Evolutionary conservation across 345 rosid species (phyloP), one percentile per base, ranked within the genome.

Genomic region (Fremontodendron californicum): DNA sequence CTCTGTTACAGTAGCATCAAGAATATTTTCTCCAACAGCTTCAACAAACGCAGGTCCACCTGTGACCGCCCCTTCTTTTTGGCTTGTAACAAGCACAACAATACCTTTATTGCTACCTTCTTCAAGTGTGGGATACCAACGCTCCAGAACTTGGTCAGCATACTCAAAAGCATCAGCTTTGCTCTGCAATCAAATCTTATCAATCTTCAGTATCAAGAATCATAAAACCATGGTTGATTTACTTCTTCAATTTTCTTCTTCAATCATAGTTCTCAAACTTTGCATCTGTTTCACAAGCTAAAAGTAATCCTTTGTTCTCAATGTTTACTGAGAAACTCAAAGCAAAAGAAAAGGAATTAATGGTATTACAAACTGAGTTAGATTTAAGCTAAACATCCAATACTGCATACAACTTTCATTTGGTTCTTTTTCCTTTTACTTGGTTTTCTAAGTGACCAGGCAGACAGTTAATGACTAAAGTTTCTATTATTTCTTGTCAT

Each of bases 161-260:
- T 89, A 93, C 92, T 96, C 99, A 71, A 93, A 96, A 31, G 99
- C 99, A 91, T 96, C 99, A 77, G 99, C 99, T 85, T 96, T 96
- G 86, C 96, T 96, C 99, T 95, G 88, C 86, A 81, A 33, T 77
- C 73, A 73, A 82, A 78, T 39, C 31, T 42, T 31, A 60, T 51
- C 71, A 60, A 37, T 74, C 35, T 71, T 70, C 72, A 76, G 33
- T 25, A 51, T 19, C 78, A 35, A 78, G 70, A 69, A 33, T 25
- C 15, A 39, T n/a, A 43, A n/a, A 66, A 78, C 40, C 54, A 40
- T 3, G 43, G 15, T 35, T 51, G 43, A 57, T 55, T 54, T 35
- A 7, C 25, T 21, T 40, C 71, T 42, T 23, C 49, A 42, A 9
- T 37, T 64, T 19, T 19, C 27, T 64, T 54, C 43, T 51, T 69